Evolutionary conservation across 2,329 filamentous ascomycete genomes (phyloP).

Genomic region (Botrytis tulipae): DNA sequence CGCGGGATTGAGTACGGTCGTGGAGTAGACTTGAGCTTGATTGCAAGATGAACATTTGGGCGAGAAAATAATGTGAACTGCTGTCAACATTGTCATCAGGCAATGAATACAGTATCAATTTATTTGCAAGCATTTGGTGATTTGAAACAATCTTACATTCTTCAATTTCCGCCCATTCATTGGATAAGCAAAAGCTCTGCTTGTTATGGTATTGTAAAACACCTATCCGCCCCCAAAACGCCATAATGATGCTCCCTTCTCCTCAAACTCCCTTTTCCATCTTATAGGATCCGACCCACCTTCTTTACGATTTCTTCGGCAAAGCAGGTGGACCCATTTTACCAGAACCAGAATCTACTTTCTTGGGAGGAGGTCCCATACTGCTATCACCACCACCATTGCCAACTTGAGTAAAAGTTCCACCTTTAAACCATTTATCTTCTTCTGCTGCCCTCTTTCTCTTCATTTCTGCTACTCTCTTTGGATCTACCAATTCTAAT

Average conservation of each 20-base stretch:
- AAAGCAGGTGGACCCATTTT: slow-evolving; percentile 45
- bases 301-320: slow-evolving; percentile 25
- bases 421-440: slow-evolving; percentile 94
- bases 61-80: neutral
- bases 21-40: neutral
- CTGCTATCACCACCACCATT: slow-evolving; percentile 50
- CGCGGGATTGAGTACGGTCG: too few species aligned
- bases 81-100: neutral
- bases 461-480: slow-evolving; percentile 80
- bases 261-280: neutral
- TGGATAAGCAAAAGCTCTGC: neutral
- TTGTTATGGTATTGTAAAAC: slow-evolving; percentile 4
- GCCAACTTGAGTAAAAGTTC: slow-evolving; percentile 90
- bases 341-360: slow-evolving; percentile 60
- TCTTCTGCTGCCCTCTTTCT: slow-evolving; percentile 92
- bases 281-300: neutral
- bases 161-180: neutral
- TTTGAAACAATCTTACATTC: neutral
- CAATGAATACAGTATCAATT: neutral
- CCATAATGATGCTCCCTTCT: neutral
- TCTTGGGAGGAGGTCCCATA: slow-evolving; percentile 84
- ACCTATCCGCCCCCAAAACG: neutral
- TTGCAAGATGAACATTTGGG: neutral
- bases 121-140: neutral
- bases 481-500: slow-evolving; percentile 91